Evolutionary conservation across 2,329 filamentous ascomycete genomes (phyloP).

Genomic region (Stenocarpella maydis): DNA sequence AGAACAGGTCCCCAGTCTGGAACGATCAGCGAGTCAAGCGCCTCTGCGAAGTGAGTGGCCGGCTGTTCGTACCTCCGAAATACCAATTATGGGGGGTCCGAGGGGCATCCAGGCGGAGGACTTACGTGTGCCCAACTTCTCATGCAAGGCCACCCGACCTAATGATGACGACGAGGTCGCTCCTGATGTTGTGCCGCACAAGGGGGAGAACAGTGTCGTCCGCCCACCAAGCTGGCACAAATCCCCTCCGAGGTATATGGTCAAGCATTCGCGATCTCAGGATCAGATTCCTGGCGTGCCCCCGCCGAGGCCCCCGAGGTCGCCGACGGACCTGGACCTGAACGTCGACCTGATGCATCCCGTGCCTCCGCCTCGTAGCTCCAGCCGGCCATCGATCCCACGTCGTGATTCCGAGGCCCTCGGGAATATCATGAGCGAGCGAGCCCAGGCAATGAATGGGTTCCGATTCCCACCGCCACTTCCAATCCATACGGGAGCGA

Average conservation of each 20-base stretch:
- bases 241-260: slow-evolving; percentile 46
- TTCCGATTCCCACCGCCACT: slow-evolving; percentile 57
- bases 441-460: slow-evolving; percentile 54
- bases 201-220: slow-evolving; percentile 36
- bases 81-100: slow-evolving; percentile 46
- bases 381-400: slow-evolving; percentile 60
- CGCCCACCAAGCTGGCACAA: slow-evolving; percentile 42
- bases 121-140: slow-evolving; percentile 57
- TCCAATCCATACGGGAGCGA: slow-evolving; percentile 38
- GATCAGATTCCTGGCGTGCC: slow-evolving; percentile 55
- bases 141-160: slow-evolving; percentile 47
- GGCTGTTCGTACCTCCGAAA: slow-evolving; percentile 48
- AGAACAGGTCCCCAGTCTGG: slow-evolving; percentile 54
- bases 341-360: slow-evolving; percentile 47
- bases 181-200: slow-evolving; percentile 35
- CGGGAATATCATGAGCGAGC: slow-evolving; percentile 47
- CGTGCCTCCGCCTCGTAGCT: slow-evolving; percentile 60
- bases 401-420: slow-evolving; percentile 53
- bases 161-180: slow-evolving; percentile 31
- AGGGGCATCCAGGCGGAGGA: slow-evolving; percentile 51
- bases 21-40: slow-evolving; percentile 49
- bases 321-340: slow-evolving; percentile 47
- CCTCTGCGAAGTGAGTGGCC: slow-evolving; percentile 56
- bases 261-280: slow-evolving; percentile 57
- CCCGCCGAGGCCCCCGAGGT: slow-evolving; percentile 60